Conservation (phyloP, 1,284 basidiomycete genomes). For the Xerocomus nothofagi region DNA sequence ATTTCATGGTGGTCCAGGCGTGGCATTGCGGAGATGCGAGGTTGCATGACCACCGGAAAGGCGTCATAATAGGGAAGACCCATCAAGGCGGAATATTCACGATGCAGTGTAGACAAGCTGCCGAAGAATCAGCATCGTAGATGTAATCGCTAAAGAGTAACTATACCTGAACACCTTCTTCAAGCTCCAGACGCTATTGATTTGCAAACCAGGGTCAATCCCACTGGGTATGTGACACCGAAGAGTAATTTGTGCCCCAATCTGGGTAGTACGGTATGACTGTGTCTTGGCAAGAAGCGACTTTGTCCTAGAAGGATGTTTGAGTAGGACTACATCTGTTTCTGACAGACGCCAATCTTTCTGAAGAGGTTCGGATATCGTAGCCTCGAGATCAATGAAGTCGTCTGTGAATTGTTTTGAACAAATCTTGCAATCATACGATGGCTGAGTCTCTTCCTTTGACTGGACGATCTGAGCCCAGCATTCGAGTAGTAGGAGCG, state of each 20-base stretch:
- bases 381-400: constrained; percentile 73
- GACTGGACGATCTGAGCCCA: constrained; percentile 88
- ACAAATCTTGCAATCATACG: constrained; percentile 57
- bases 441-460: constrained; percentile 61
- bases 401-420: constrained; percentile 68
- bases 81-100: constrained; percentile 89
- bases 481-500: constrained; percentile 87
- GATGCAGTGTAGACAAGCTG: constrained; percentile 87
- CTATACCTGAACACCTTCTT: constrained; percentile 82
- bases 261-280: constrained; percentile 55
- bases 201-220: constrained; percentile 57
- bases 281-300: constrained; percentile 78
- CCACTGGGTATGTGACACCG: constrained; percentile 47
- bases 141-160: constrained; percentile 4
- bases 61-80: constrained; percentile 85
- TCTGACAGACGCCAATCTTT: constrained; percentile 79
- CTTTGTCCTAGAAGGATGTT: constrained; percentile 50
- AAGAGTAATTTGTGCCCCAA: constrained; percentile 50
- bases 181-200: constrained; percentile 71
- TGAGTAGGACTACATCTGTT: constrained; percentile 75
- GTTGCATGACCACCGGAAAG: constrained; percentile 67
- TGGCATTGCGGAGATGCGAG: constrained; percentile 54
- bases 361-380: constrained; percentile 54
- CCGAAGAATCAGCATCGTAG: constrained; percentile 5
- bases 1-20: constrained; percentile 57